Conservation (phyloP, 1,139 yeast genomes). For the Pichia sp. region DNA sequence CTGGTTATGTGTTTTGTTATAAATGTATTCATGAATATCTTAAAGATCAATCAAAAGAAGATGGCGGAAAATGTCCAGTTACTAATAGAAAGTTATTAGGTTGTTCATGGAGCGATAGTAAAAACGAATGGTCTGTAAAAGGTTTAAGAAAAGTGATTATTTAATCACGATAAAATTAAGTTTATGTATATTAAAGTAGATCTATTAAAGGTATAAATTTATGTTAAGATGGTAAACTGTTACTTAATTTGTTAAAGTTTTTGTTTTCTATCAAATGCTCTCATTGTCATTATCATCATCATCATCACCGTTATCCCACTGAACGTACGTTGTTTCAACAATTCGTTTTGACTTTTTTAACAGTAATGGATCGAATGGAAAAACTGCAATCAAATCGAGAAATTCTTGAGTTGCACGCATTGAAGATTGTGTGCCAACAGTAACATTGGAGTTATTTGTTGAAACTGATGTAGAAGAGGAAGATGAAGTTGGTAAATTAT, state of each 20-base stretch:
- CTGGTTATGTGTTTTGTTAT: conserved; percentile 88
- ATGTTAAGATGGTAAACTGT: neutral
- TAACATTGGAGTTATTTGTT: neutral
- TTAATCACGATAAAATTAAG: conserved; percentile 14
- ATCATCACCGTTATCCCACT: conserved; percentile 59
- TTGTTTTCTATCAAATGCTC: neutral
- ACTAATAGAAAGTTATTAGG: conserved; percentile 70
- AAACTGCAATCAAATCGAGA: conserved; percentile 82
- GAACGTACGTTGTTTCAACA: conserved; percentile 56
- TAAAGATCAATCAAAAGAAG: conserved; percentile 34
- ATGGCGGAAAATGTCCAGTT: conserved; percentile 80
- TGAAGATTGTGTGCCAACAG: conserved; percentile 12
- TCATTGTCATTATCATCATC: conserved; percentile 30
- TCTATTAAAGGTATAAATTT: neutral
- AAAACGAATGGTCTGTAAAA: conserved; percentile 62
- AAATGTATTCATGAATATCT: conserved; percentile 73
- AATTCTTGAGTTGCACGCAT: conserved; percentile 53
- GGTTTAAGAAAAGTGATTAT: conserved; percentile 67
- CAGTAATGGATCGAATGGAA: conserved; percentile 91
- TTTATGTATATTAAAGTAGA: neutral
- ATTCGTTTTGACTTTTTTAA: conserved; percentile 55
- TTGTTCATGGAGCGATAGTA: conserved; percentile 55
- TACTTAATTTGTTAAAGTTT: neutral
- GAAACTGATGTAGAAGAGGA: conserved; percentile 9
- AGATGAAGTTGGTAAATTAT: conserved; percentile 18